phyloP scores from a whole-genome alignment of 352 stramenopile species.

The Albugo laibachii region DNA sequence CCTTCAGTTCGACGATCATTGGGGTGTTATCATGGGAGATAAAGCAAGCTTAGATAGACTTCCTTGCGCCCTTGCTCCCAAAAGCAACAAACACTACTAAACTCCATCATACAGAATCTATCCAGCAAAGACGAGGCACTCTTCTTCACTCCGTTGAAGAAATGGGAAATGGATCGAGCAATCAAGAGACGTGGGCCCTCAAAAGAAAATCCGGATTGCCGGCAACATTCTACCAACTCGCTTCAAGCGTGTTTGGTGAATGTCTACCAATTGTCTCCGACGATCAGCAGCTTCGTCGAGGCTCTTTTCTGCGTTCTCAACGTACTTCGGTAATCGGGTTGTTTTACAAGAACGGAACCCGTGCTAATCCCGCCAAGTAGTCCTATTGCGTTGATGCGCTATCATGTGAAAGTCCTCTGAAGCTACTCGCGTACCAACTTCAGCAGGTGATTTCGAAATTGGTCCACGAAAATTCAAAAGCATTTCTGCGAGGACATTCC shows the following conservation, averaged over 20 bases:
- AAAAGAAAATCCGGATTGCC: conserved; percentile 3
- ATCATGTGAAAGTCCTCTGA: conserved; percentile 8
- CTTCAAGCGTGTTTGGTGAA: conserved; percentile 7
- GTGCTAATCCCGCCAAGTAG: conserved; percentile 2
- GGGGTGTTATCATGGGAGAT: too few relatives aligned
- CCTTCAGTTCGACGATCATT: too few relatives aligned
- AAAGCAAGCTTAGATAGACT: too few relatives aligned
- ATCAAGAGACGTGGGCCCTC: too few relatives aligned
- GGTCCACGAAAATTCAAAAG: conserved; percentile 4
- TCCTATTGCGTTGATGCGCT: conserved; percentile 11
- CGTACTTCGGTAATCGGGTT: conserved; percentile 6
- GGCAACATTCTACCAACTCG: conserved; percentile 9
- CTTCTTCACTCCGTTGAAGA: too few relatives aligned
- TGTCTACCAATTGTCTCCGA: conserved; percentile 8
- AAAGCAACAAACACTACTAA: too few relatives aligned
- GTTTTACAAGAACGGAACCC: conserved; percentile 7
- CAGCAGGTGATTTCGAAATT: neutral
- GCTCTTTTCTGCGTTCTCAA: conserved; percentile 5
- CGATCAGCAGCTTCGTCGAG: conserved; percentile 4
- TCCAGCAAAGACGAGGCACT: too few relatives aligned
- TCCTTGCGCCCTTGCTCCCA: too few relatives aligned
- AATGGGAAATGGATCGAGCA: too few relatives aligned
- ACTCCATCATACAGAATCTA: too few relatives aligned
- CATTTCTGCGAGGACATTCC: neutral
- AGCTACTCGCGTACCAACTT: conserved; percentile 1